Percentiles rank a stretch among this genome's conserved stretches.
Evolutionary conservation across 2,329 filamentous ascomycete species (phyloP).

Genomic region (Neopestalotiopsis sp.): DNA sequence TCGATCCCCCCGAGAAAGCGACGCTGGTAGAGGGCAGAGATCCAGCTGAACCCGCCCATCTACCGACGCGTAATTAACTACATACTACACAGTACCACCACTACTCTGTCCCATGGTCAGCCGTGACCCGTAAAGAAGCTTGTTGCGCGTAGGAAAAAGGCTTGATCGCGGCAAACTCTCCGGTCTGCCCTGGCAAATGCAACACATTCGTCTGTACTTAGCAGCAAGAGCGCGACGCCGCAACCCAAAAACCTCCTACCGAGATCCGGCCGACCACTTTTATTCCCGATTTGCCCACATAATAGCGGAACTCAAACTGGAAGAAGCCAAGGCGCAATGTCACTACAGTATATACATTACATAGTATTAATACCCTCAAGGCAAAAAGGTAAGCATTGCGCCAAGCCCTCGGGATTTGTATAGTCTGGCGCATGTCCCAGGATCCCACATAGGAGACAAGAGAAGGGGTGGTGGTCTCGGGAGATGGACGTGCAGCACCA

Average conservation of each 20-base stretch:
- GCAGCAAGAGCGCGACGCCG: not conserved
- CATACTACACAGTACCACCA: no score
- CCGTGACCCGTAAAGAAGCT: constrained; percentile 7
- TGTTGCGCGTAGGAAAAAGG: not conserved
- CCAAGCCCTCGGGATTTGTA: not conserved
- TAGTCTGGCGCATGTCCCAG: not conserved
- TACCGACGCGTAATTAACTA: not conserved
- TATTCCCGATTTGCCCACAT: constrained; percentile 1
- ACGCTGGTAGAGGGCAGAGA: not conserved
- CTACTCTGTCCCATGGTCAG: not conserved
- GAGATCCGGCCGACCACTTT: not conserved
- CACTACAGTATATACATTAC: not conserved
- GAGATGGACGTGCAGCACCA: not conserved
- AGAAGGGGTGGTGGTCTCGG: not conserved
- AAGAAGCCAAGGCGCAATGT: not conserved
- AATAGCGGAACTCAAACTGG: not conserved
- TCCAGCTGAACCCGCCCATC: not conserved
- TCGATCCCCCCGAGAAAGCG: constrained; percentile 9
- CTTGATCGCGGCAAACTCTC: not conserved
- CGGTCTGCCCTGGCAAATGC: not conserved
- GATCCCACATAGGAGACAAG: not conserved
- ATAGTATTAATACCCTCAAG: not conserved
- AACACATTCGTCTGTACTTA: constrained; percentile 4
- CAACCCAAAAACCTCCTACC: not conserved
- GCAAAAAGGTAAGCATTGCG: not conserved